Conservation (phyloP, 371 early-diverging fungal genomes). For the Apophysomyces elegans region DNA sequence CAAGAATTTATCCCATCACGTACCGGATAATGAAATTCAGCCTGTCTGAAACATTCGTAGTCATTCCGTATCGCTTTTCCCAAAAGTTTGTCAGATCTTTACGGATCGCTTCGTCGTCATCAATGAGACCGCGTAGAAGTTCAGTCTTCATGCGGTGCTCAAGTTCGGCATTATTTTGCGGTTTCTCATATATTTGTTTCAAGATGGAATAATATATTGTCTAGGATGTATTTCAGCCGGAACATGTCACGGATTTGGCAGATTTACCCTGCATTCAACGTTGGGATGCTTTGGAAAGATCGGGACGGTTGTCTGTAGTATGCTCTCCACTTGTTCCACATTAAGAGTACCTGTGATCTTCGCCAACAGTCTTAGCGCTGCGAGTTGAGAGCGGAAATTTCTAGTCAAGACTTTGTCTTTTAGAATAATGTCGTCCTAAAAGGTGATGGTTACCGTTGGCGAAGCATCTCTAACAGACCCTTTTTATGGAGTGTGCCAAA, state of each 20-base stretch:
- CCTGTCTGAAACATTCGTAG: conserved; percentile 45
- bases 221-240: conserved; percentile 17
- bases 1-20: not conserved
- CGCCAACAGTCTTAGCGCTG: conserved; percentile 53
- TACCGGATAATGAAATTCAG: conserved; percentile 50
- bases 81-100: conserved; percentile 54
- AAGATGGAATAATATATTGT: conserved; percentile 34
- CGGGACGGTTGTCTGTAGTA: conserved; percentile 40
- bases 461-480: conserved; percentile 31
- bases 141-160: conserved; percentile 43
- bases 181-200: conserved; percentile 17
- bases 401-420: conserved; percentile 19
- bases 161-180: conserved; percentile 14
- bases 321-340: conserved; percentile 38
- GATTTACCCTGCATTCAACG: conserved; percentile 54
- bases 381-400: conserved; percentile 62
- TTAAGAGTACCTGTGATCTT: conserved; percentile 44
- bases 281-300: conserved; percentile 46
- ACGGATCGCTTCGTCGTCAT: conserved; percentile 55
- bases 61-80: conserved; percentile 37
- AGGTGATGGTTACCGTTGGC: conserved; percentile 31
- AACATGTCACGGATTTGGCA: too few species aligned
- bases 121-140: conserved; percentile 63
- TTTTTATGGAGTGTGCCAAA: conserved; percentile 36
- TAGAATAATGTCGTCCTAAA: not conserved